Base-by-base conservation (phyloP, 2,329 filamentous ascomycete species). In the Sclerotinia nivalis region DNA sequence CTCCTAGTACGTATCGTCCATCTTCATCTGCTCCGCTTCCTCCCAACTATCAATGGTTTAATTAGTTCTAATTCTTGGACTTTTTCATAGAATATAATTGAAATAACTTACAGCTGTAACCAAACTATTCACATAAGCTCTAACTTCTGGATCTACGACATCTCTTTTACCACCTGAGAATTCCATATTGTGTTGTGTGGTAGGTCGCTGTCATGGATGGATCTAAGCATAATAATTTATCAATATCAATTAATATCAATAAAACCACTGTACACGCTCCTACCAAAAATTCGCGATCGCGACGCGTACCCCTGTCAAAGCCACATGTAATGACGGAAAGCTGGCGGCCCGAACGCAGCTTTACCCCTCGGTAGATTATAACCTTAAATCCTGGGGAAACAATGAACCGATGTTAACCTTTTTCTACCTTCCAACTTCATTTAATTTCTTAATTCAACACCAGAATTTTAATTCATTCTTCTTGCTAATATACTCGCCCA, bases 51-150 rank as follows among this genome's bases (percentile, higher is more conserved):
- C 56, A 59, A 54, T 56, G 70, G 66, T 69, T 78, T 70, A 77
- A 72, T 70, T 8, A 31, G 37, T 59, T 40, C 45, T 59, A 52
- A 31, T 45, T 37, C 25, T 43, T 66, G 47, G 50, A 43, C n/a
- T 55, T 58, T 43, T 56, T 45, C 65, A 50, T 66, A 62, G 59
- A 72, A 66, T 31, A 75, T 43, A 69, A 54, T 69, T 15, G 68
- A 54, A 20, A n/a, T 31, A 60, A 69, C 72, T 75, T 75, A 75
- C 94, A 72, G 96, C 96, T 78, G 94, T 95, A 73, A 97, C 92
- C 45, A 99, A 89, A 82, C 93, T 97, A 82, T 92, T 95, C 78
- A 99, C 90, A 81, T 97, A 93, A 40, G 94, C 93, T 78, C 94
- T 91, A 77, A 97, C 93, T 83, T 97, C 93, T 55, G 93, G 93